phyloP scores from a whole-genome alignment of 2,329 filamentous ascomycete species.

The Alternaria ventricosa region DNA sequence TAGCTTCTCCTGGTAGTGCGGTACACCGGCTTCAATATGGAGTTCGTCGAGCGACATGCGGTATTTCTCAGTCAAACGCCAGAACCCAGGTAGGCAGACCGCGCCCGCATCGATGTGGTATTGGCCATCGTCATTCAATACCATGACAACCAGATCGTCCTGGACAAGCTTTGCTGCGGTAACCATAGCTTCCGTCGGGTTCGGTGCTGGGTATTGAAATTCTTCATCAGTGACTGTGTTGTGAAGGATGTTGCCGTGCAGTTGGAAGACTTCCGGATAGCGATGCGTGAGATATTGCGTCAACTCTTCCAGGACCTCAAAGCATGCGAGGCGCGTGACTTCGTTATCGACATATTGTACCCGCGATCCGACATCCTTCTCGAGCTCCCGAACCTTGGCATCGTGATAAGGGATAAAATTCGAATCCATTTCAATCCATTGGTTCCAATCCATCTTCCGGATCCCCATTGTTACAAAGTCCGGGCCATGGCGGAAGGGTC shows the following conservation, averaged over 20 bases:
- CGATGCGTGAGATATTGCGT: conserved; percentile 4
- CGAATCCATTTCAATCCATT: conserved; percentile 7
- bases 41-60: conserved; percentile 2
- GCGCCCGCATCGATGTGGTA: conserved; percentile 4
- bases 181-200: conserved; percentile 1
- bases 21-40: conserved; percentile 1
- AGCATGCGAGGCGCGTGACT: neutral
- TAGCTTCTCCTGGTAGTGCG: neutral
- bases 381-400: neutral
- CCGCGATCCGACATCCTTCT: neutral
- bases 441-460: conserved; percentile 1
- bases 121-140: neutral
- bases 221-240: neutral
- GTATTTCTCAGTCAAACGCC: conserved; percentile 1
- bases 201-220: neutral
- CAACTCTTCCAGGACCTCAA: conserved; percentile 1
- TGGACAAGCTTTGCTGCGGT: neutral
- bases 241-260: neutral
- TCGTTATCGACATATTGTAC: neutral
- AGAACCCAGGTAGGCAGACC: conserved; percentile 1
- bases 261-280: neutral
- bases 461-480: neutral
- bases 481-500: neutral
- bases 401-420: conserved; percentile 2
- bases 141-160: conserved; percentile 1